Conservation (phyloP, 2,329 filamentous ascomycete genomes). For the Hypoxylon sp. region DNA sequence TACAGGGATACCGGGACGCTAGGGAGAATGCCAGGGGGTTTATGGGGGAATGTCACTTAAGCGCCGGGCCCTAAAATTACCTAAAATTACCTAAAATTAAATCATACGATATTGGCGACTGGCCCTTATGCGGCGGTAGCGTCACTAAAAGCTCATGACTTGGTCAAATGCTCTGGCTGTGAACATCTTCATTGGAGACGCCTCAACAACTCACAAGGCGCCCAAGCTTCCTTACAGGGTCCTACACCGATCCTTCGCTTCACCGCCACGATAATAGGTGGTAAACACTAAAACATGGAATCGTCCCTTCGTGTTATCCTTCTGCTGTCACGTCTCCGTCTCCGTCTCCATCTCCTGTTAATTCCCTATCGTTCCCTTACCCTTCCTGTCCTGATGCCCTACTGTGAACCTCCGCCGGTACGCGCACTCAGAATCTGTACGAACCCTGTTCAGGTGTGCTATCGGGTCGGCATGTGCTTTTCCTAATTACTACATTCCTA, state of each 20-base stretch:
- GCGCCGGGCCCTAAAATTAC: slow-evolving; percentile 12
- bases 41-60: slow-evolving; percentile 6
- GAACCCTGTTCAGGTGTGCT: slow-evolving; percentile 13
- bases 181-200: slow-evolving; percentile 14
- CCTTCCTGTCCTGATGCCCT: not conserved
- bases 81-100: slow-evolving; percentile 19
- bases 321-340: too few species aligned
- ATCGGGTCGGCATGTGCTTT: slow-evolving; percentile 19
- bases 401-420: not conserved
- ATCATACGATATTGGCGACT: slow-evolving; percentile 17
- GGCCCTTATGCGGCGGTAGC: slow-evolving; percentile 23
- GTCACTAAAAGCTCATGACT: slow-evolving; percentile 34
- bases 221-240: not conserved
- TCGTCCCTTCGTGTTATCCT: slow-evolving; percentile 14
- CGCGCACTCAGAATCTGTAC: not conserved
- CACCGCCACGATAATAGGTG: slow-evolving; percentile 34
- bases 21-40: slow-evolving; percentile 12
- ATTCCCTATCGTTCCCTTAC: not conserved
- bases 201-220: slow-evolving; percentile 5
- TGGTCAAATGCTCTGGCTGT: slow-evolving; percentile 22
- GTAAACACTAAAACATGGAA: slow-evolving; percentile 20
- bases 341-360: not conserved
- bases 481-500: slow-evolving; percentile 24
- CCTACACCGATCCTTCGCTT: slow-evolving; percentile 14
- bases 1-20: slow-evolving; percentile 15